phyloP scores from a whole-genome alignment of 2,329 filamentous ascomycete species.

The Aspergillus sp. region DNA sequence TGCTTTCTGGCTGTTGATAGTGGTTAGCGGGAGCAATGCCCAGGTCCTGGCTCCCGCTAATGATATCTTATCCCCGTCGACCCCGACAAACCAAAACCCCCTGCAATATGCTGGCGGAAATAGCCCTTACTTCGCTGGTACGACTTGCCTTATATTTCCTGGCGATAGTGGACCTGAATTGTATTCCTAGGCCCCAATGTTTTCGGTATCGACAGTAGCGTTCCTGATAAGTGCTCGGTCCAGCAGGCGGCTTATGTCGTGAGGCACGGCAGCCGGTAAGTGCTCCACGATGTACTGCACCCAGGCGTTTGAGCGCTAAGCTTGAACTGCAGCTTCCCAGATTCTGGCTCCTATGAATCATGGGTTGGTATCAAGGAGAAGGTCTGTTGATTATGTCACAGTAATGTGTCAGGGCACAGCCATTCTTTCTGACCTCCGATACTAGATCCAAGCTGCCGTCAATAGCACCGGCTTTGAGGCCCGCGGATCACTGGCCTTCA shows the following conservation, averaged over 20 bases:
- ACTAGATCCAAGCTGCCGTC: slow-evolving; percentile 52
- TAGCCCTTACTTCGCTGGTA: slow-evolving; percentile 1
- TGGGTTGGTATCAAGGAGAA: slow-evolving; percentile 35
- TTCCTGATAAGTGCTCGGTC: slow-evolving; percentile 12
- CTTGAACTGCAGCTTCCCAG: slow-evolving; percentile 3
- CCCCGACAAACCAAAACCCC: neutral
- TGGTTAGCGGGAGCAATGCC: neutral
- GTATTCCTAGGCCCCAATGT: slow-evolving; percentile 13
- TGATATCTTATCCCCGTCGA: slow-evolving; percentile 1
- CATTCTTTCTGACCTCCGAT: neutral
- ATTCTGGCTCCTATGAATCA: slow-evolving; percentile 14
- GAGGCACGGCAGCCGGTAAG: slow-evolving; percentile 17
- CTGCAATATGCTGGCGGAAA: slow-evolving; percentile 1
- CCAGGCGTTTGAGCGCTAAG: neutral
- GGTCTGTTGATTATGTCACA: slow-evolving; percentile 19
- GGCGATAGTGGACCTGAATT: neutral
- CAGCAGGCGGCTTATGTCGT: slow-evolving; percentile 18
- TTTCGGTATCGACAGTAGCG: slow-evolving; percentile 9
- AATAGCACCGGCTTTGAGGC: slow-evolving; percentile 52
- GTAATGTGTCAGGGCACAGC: too few species aligned
- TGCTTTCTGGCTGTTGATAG: neutral
- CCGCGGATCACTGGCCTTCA: slow-evolving; percentile 56
- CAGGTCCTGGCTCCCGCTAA: neutral
- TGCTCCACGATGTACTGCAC: too few species aligned
- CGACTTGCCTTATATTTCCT: too few species aligned